Conservation (phyloP, 2,329 filamentous ascomycete genomes). For the Microsporum canis region DNA sequence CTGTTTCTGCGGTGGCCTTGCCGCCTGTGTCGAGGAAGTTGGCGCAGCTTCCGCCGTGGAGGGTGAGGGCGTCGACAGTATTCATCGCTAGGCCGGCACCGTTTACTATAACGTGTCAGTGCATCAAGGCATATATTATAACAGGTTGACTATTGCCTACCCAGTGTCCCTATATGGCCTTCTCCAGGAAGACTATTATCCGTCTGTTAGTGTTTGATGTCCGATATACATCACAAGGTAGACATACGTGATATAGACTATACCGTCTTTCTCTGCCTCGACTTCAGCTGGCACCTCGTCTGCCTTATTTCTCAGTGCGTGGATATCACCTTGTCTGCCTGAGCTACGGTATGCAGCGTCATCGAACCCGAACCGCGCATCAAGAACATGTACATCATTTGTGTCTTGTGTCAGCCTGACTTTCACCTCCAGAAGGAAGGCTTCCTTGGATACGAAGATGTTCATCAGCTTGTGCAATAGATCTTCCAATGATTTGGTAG, state of each 20-base stretch:
- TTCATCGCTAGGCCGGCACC: slow-evolving; percentile 87
- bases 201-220: background rate
- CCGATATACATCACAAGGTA: no score
- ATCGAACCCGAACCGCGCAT: slow-evolving; percentile 54
- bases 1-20: slow-evolving; percentile 72
- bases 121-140: background rate
- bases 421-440: slow-evolving; percentile 47
- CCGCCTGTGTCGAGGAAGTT: slow-evolving; percentile 89
- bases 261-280: slow-evolving; percentile 56
- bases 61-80: slow-evolving; percentile 65
- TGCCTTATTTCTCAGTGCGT: slow-evolving; percentile 43
- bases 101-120: slow-evolving; percentile 49
- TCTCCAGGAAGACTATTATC: slow-evolving; percentile 21
- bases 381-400: slow-evolving; percentile 36
- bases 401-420: slow-evolving; percentile 32
- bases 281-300: slow-evolving; percentile 46
- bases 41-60: slow-evolving; percentile 56
- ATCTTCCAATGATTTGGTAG: slow-evolving; percentile 35
- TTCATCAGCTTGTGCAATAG: slow-evolving; percentile 46
- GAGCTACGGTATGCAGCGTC: slow-evolving; percentile 55
- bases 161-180: slow-evolving; percentile 62
- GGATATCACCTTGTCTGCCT: slow-evolving; percentile 51
- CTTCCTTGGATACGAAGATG: slow-evolving; percentile 55
- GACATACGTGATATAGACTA: slow-evolving; percentile 61
- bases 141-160: slow-evolving; percentile 18